Base-by-base conservation (phyloP, 768 basidiomycete genomes). In the Lyophyllum shimeji region DNA sequence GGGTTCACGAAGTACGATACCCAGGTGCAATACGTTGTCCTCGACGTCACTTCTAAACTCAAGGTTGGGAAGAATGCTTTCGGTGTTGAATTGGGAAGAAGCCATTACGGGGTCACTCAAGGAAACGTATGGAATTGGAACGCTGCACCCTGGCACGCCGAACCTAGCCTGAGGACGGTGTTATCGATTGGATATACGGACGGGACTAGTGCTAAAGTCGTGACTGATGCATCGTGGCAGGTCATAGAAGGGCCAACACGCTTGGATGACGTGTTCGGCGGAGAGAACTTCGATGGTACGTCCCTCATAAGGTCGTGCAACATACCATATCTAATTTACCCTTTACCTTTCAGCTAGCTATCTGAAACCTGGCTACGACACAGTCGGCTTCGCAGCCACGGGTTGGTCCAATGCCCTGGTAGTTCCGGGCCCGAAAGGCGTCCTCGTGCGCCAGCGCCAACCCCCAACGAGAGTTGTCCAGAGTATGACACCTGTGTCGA, bases 61-160 rank as follows among this genome's bases (percentile, higher is more conserved):
- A 24, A 33, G 7, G 20, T 23, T 31, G 65, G 65, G 4, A 39
- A 53, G 6, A 70, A 70, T 39, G 64, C 59, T 12, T 58, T 69
- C 44, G 58, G 64, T 11, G 61, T 64, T 2, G 64, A 65, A 53
- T 63, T 68, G 31, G 69, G 69, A 11, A 62, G 69, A 31, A 57
- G 61, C 25, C 69, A 70, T 55, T 68, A 65, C 49, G 69, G 65
- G 11, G 66, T 67, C 1, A 70, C 67, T 1, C 67, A 70, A 46
- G 66, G 67, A 13, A 67, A 50, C 44, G 66, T 67, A n/a, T 70
- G 67, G 67, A 70, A 67, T 54, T 70, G 69, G 67, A 56, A 60
- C 40, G 52, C 50, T n/a, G 69, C 63, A n/a, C 56, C 69, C 15
- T 70, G 69, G 67, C 69, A 69, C 29, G 67, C 58, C 1, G 67